These are phyloP conservation scores for Tolypocladium endophyticum DNA, from an alignment of 2,329 filamentous ascomycete genomes.

Conservation along the genomic window DNA sequence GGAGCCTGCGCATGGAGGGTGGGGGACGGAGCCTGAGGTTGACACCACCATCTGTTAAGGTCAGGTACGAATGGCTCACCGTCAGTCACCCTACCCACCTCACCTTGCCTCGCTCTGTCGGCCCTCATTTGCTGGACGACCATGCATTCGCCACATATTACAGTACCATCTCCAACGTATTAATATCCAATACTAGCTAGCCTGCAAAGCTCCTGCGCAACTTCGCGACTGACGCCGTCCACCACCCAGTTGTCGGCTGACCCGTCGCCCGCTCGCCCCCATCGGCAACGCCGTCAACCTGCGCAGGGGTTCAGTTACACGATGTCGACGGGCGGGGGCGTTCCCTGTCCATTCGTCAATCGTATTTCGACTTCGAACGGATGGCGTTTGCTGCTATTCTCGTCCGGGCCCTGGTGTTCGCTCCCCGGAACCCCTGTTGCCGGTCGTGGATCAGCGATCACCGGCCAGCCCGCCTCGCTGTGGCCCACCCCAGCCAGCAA, in stretches of 20 bases:
- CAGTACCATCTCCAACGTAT: not conserved
- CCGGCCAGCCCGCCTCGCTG: not conserved
- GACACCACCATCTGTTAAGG: not conserved
- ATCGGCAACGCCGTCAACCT: not conserved
- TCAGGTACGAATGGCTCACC: not conserved
- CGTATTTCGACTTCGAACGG: not conserved
- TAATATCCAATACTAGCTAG: not conserved
- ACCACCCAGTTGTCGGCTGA: not conserved
- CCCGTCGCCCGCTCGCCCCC: not conserved
- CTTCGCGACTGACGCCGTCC: not conserved
- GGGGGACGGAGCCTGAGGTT: not conserved
- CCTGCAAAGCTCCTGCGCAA: not conserved
- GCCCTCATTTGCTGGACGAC: not conserved
- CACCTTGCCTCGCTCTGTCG: not conserved
- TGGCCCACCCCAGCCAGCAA: not conserved
- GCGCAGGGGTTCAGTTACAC: not conserved
- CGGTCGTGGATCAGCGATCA: not conserved
- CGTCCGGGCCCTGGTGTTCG: not conserved
- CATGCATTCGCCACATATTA: not conserved
- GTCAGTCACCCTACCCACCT: not conserved
- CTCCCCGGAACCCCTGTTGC: not conserved
- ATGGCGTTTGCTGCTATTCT: not conserved
- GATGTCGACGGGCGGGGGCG: not conserved
- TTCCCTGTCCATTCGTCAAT: not conserved
- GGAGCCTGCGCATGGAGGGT: not conserved